Percentiles rank a stretch among this genome's conserved stretches.
Conservation (phyloP, 352 stramenopile genomes). For the Globisporangium okanoganense region DNA sequence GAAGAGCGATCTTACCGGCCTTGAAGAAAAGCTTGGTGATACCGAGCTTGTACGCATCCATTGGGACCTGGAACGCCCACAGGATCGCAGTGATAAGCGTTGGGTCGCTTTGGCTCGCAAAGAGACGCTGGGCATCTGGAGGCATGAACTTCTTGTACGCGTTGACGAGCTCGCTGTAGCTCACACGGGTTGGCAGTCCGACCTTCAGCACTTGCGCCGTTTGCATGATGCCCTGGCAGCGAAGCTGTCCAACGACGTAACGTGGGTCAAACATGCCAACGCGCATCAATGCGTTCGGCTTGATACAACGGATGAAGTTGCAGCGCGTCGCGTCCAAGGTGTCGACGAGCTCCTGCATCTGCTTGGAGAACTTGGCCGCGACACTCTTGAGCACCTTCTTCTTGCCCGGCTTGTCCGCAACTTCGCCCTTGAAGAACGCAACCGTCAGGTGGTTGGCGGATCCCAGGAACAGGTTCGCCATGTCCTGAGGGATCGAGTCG, state of each 20-base stretch:
- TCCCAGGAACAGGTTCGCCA: conserved; percentile 75
- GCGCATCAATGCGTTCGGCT: conserved; percentile 80
- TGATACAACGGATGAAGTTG: conserved; percentile 90
- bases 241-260: conserved; percentile 82
- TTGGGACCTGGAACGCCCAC: conserved; percentile 79
- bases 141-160: conserved; percentile 73
- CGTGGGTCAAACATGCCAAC: conserved; percentile 65
- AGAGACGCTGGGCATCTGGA: conserved; percentile 62
- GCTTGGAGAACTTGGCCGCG: conserved; percentile 59
- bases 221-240: conserved; percentile 84
- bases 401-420: conserved; percentile 57
- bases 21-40: conserved; percentile 76
- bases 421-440: conserved; percentile 67
- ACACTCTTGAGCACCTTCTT: conserved; percentile 78
- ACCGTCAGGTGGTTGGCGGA: conserved; percentile 61
- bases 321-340: conserved; percentile 80
- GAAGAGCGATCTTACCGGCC: conserved; percentile 67
- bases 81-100: conserved; percentile 79
- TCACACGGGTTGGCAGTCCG: conserved; percentile 74
- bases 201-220: conserved; percentile 88
- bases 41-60: conserved; percentile 80
- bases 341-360: conserved; percentile 81
- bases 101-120: conserved; percentile 65
- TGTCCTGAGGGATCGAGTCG: conserved; percentile 82
- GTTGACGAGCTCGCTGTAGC: conserved; percentile 64